Evolutionary conservation across 2,329 filamentous ascomycete genomes (phyloP).

Genomic region (Ophiocordyceps unilateralis): DNA sequence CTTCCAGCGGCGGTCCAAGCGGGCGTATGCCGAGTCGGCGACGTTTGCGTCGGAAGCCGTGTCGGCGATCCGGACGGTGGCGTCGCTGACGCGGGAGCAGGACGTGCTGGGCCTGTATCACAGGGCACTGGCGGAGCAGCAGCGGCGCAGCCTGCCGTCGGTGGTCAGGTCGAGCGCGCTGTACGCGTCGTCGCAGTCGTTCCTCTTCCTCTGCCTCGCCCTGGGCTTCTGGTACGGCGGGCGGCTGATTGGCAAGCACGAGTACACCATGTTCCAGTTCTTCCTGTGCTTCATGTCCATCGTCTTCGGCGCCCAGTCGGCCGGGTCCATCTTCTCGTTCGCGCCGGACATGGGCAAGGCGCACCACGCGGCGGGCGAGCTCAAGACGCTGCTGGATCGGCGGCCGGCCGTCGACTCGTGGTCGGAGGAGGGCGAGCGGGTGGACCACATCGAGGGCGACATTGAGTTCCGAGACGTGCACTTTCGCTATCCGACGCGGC

Average conservation of each 20-base stretch:
- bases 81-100: constrained; percentile 52
- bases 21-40: constrained; percentile 54
- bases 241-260: constrained; percentile 32
- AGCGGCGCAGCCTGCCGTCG: constrained; percentile 41
- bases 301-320: constrained; percentile 48
- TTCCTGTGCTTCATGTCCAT: constrained; percentile 47
- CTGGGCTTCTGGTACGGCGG: constrained; percentile 52
- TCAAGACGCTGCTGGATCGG: constrained; percentile 32
- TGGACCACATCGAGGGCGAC: constrained; percentile 30
- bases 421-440: constrained; percentile 19
- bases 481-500: constrained; percentile 43
- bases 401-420: constrained; percentile 17
- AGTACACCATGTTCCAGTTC: constrained; percentile 29
- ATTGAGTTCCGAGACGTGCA: constrained; percentile 39
- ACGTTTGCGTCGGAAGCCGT: constrained; percentile 62
- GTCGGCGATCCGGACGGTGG: constrained; percentile 55
- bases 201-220: constrained; percentile 44
- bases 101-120: constrained; percentile 45
- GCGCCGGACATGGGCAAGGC: constrained; percentile 46
- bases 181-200: constrained; percentile 53
- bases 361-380: constrained; percentile 41
- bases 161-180: constrained; percentile 43
- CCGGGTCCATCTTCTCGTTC: constrained; percentile 50
- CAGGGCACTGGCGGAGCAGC: constrained; percentile 42
- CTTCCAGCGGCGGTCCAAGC: constrained; percentile 33